Evolutionary conservation across 768 basidiomycete species (phyloP).

Genomic region (Lactarius hengduanensis): DNA sequence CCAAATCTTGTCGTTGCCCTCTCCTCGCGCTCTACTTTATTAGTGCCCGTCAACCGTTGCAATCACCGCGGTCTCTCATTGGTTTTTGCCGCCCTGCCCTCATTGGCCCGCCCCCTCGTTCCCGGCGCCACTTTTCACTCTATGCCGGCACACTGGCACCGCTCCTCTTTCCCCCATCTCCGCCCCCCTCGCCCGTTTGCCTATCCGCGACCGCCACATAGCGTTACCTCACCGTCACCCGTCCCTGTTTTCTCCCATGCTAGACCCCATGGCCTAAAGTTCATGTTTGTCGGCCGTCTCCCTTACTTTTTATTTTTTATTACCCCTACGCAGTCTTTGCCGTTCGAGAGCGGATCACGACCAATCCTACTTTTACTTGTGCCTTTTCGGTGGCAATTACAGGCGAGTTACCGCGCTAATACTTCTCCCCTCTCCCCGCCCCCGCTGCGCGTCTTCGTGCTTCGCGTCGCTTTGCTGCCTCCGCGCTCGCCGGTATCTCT

Average conservation of each 20-base stretch:
- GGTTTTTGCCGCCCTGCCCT: constrained; percentile 7
- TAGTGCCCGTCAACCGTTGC: constrained; percentile 5
- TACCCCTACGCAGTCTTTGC: not conserved
- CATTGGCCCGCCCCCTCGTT: constrained; percentile 3
- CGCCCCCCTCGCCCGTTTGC: not conserved
- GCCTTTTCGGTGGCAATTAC: not conserved
- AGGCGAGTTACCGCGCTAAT: not conserved
- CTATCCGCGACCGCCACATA: constrained; percentile 11
- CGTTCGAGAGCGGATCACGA: not conserved
- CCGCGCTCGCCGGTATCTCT: constrained; percentile 14
- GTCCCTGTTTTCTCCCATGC: constrained; percentile 23
- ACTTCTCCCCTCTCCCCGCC: not conserved
- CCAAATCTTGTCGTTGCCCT: constrained; percentile 1
- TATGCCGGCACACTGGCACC: constrained; percentile 5
- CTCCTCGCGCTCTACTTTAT: not conserved
- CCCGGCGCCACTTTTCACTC: constrained; percentile 10
- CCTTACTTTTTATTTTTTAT: no score
- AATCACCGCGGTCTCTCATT: constrained; percentile 23
- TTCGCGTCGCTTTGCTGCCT: not conserved
- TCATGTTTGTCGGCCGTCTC: not conserved
- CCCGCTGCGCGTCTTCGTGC: not conserved
- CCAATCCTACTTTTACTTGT: not conserved
- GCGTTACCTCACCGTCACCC: constrained; percentile 13
- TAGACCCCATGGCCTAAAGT: constrained; percentile 4
- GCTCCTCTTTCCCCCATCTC: constrained; percentile 10